Evolutionary conservation across 2,329 filamentous ascomycete genomes (phyloP), one percentile per base, ranked within the genome.

Genomic region (Catunica adiposa): DNA sequence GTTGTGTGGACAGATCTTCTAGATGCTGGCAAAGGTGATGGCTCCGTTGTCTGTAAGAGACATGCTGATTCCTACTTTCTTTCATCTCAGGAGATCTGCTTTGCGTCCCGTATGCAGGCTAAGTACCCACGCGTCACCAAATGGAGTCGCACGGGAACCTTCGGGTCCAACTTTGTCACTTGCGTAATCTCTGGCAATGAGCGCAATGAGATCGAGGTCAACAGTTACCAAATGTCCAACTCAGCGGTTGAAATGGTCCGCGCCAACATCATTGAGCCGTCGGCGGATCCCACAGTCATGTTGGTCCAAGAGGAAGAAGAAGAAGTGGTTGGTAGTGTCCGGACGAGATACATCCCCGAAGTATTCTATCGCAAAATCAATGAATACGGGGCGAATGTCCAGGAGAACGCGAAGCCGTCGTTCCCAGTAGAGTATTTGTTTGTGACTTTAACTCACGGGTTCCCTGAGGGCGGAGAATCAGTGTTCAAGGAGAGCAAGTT

Each of bases 371-470:
- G 90, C 59, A 83, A 80, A 62, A 88, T 95, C 68, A 98, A 98
- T 68, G 90, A 98, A 67, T 95, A 98, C 65, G 89, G 89, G 34
- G 87, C 85, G 61, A 95, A 90, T 62, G 92, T 97, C 6, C 92
- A 96, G 66, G 88, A 97, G 68, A 97, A 95, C 63, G 92, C 92
- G 23, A 97, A 96, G 66, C 92, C 92, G 0, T 82, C 86, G 48
- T 98, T 98, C 67, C 92, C 92, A 0, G 89, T 96, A 51, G 92
- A 98, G 66, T 98, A 97, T 67, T 78, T 98, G 34, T 82, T 97
- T 56, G 87, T 97, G 59, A 97, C 92, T 7, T 77, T 98, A 60
- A 98, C 92, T 0, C 90, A 98, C 66, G 92, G 92, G 58, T 97
- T 98, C 71, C 92, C 92, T 2, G 86, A 83, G 54, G 75, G 82